phyloP scores from a whole-genome alignment of 2,329 filamentous ascomycete genomes.

The Xylariomycetidae sp. region DNA sequence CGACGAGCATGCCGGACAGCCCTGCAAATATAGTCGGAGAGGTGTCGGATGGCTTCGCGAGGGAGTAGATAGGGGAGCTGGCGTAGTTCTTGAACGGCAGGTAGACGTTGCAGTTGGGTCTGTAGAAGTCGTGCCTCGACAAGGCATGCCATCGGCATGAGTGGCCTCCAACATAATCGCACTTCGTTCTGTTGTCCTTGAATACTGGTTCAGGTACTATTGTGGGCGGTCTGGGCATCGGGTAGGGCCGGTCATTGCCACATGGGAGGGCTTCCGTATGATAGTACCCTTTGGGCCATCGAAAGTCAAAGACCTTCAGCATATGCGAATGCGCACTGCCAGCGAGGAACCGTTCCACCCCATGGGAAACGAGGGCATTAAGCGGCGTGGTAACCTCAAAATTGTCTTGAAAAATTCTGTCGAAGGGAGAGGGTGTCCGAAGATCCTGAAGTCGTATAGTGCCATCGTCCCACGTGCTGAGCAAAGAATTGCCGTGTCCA shows the following conservation, averaged over 20 bases:
- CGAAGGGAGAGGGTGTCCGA: constrained; percentile 39
- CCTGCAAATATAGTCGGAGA: constrained; percentile 45
- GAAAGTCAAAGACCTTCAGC: constrained; percentile 49
- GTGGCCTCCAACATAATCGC: constrained; percentile 27
- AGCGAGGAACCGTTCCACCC: constrained; percentile 44
- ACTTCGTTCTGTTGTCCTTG: constrained; percentile 19
- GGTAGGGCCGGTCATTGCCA: constrained; percentile 29
- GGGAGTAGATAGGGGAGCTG: constrained; percentile 35
- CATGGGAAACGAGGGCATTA: constrained; percentile 43
- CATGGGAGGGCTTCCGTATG: constrained; percentile 45
- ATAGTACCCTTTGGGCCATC: constrained; percentile 41
- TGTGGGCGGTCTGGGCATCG: constrained; percentile 22
- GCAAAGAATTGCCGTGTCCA: constrained; percentile 34
- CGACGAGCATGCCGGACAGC: constrained; percentile 40
- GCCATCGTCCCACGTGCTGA: constrained; percentile 50
- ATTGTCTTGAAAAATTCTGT: constrained; percentile 46
- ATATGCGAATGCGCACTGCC: constrained; percentile 38
- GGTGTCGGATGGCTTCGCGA: constrained; percentile 40
- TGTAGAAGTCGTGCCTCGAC: constrained; percentile 36
- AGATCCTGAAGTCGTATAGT: constrained; percentile 45
- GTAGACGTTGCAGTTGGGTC: constrained; percentile 44
- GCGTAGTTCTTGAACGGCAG: constrained; percentile 24
- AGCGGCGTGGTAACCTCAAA: constrained; percentile 41
- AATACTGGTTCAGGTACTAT: constrained; percentile 12
- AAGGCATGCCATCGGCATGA: constrained; percentile 43